Evolutionary conservation across 176 grass and related monocot genomes (phyloP), one percentile per base, ranked within the genome.

Genomic region (Oryza punctata): DNA sequence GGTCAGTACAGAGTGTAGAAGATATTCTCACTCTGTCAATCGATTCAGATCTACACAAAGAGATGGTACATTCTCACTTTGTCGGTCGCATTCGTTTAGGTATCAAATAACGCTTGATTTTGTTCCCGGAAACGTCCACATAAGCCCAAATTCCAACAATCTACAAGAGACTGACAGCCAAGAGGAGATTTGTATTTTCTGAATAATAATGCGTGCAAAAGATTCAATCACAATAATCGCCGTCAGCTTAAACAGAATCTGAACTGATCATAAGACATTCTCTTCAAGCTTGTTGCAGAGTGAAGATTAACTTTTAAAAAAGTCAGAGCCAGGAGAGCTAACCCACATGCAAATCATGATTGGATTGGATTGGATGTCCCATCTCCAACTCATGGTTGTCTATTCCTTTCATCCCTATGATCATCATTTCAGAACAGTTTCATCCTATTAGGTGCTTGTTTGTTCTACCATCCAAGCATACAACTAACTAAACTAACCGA

Each of bases 291-390:
- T 52, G 41, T 12, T 70, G 16, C 69, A 25, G 9, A 23, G 10
- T 7, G 15, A 41, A 35, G 29, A 65, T 49, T 33, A 19, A 75
- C 5, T 35, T 50, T 41, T 12, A 68, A 68, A 27, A 16, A 57
- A 18, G 47, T 49, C 71, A 38, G 21, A 72, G 67, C 21, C 24
- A n/a, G 24, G 46, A 67, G 47, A 24, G 35, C 25, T 33, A 69
- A 78, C 69, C 66, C 83, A 71, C 75, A 78, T 78, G 83, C 38
- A 71, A 2, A 64, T 37, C 75, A 85, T 85, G 26, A 78, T 85
- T 78, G 65, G 26, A 78, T 85, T 78, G 65, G 26, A 78, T 85
- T 78, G 65, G 49, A 19, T 14, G 27, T 11, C 27, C 12, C 65
- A 5, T 23, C 14, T 50, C 75, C 83, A 72, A 26, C 75, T 72